Conservation (phyloP, 345 rosid genomes). For the Aurinia saxatilis region DNA sequence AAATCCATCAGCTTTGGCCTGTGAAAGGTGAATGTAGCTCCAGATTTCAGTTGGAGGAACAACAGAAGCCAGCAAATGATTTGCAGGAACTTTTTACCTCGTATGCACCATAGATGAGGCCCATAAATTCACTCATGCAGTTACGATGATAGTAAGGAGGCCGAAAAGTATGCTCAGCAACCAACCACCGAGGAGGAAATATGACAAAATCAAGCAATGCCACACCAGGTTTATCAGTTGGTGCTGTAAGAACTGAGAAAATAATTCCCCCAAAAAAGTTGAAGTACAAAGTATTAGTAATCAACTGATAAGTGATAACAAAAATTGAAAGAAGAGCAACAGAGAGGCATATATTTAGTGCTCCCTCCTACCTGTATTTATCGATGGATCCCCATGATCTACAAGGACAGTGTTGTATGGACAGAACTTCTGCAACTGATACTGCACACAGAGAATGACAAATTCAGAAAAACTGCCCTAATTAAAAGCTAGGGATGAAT, state of each 20-base stretch:
- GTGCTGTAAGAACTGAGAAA: slow-evolving; percentile 84
- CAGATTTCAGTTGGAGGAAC: background rate
- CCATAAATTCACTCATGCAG: slow-evolving; percentile 99
- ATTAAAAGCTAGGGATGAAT: background rate
- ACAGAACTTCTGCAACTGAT: slow-evolving; percentile 84
- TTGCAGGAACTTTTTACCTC: slow-evolving; percentile 44
- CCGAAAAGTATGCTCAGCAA: slow-evolving; percentile 91
- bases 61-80: background rate
- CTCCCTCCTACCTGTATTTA: slow-evolving; percentile 63
- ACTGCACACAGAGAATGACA: slow-evolving; percentile 40
- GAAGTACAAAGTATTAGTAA: background rate
- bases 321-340: background rate
- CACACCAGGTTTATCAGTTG: slow-evolving; percentile 95
- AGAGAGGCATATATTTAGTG: background rate
- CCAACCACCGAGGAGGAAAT: slow-evolving; percentile 97
- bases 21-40: slow-evolving; percentile 8
- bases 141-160: slow-evolving; percentile 98
- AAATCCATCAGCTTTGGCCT: slow-evolving; percentile 98
- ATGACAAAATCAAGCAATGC: slow-evolving; percentile 93
- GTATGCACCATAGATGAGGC: slow-evolving; percentile 80
- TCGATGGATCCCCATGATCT: slow-evolving; percentile 89
- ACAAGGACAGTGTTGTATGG: slow-evolving; percentile 90
- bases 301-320: background rate
- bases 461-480: background rate
- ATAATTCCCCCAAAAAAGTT: background rate